These are phyloP conservation scores for Cutaneotrichosporon cutaneum DNA, from an alignment of 1,284 basidiomycete species.

Conservation along the genomic window DNA sequence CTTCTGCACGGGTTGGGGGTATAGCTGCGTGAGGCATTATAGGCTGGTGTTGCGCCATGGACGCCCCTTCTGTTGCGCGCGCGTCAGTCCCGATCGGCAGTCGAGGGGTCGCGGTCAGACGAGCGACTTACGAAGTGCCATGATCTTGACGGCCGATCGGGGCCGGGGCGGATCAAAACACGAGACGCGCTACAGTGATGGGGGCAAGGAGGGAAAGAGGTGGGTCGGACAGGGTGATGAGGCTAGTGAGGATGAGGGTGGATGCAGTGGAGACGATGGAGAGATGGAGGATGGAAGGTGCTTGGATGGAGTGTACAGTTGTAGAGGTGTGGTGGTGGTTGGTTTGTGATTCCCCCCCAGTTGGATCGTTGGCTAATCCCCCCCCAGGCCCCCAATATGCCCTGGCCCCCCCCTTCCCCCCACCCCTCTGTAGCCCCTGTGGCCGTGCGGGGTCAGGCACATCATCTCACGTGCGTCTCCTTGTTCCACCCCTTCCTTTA, in stretches of 20 bases:
- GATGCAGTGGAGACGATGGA: not conserved
- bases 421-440: too few relatives aligned
- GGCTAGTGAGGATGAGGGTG: not conserved
- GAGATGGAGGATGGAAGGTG: not conserved
- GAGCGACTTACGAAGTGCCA: not conserved
- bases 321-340: too few relatives aligned
- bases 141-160: not conserved
- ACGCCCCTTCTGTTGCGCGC: not conserved
- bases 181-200: not conserved
- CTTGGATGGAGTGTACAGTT: too few relatives aligned
- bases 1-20: conserved; percentile 3
- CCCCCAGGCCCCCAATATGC: too few relatives aligned
- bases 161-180: not conserved
- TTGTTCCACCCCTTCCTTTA: not conserved
- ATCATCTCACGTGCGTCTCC: not conserved
- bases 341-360: too few relatives aligned
- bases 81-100: not conserved
- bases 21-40: not conserved
- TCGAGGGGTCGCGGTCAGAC: not conserved
- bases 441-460: not conserved
- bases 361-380: too few relatives aligned
- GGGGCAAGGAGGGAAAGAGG: not conserved
- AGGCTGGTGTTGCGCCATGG: not conserved
- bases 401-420: too few relatives aligned
- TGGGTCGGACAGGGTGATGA: not conserved